A percentile compares a stretch with the other conserved stretches of the same genome.
These are phyloP conservation scores for Penicillium malachiteum DNA, from an alignment of 495 filamentous ascomycete genomes.

Conservation along the genomic window DNA sequence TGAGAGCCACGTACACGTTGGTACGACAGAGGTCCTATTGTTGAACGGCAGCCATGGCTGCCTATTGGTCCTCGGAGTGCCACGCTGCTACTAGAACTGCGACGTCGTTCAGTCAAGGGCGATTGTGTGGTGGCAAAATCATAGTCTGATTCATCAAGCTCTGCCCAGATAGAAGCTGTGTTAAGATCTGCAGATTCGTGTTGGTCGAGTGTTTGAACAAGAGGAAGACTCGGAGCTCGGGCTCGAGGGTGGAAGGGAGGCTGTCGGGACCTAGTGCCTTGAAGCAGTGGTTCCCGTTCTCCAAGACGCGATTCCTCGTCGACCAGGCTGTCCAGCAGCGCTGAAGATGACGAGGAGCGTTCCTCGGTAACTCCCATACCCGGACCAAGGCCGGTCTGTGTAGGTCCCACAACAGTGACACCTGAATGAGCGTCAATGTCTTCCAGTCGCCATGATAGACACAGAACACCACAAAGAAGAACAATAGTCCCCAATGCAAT, in stretches of 20 bases:
- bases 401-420: conserved; percentile 37
- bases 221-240: conserved; percentile 39
- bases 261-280: conserved; percentile 15
- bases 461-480: conserved; percentile 82
- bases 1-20: conserved; percentile 27
- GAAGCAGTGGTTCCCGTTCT: conserved; percentile 43
- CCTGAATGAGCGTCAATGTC: conserved; percentile 60
- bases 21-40: conserved; percentile 24
- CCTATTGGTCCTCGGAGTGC: conserved; percentile 20
- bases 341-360: conserved; percentile 21
- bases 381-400: conserved; percentile 43
- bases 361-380: conserved; percentile 47
- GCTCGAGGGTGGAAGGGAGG: conserved; percentile 26
- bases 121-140: conserved; percentile 19
- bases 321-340: conserved; percentile 24
- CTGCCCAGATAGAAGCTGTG: conserved; percentile 50
- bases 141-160: conserved; percentile 48
- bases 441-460: conserved; percentile 89
- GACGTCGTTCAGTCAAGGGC: conserved; percentile 23
- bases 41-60: conserved; percentile 25
- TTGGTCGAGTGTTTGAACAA: conserved; percentile 26
- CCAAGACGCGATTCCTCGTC: conserved; percentile 36
- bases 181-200: conserved; percentile 36
- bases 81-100: conserved; percentile 28
- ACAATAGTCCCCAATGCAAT: conserved; percentile 87